A percentile compares a stretch with the other conserved stretches of the same genome.
Conservation (phyloP, 192 early-diverging fungal genomes). For the Backusella australiensis region DNA sequence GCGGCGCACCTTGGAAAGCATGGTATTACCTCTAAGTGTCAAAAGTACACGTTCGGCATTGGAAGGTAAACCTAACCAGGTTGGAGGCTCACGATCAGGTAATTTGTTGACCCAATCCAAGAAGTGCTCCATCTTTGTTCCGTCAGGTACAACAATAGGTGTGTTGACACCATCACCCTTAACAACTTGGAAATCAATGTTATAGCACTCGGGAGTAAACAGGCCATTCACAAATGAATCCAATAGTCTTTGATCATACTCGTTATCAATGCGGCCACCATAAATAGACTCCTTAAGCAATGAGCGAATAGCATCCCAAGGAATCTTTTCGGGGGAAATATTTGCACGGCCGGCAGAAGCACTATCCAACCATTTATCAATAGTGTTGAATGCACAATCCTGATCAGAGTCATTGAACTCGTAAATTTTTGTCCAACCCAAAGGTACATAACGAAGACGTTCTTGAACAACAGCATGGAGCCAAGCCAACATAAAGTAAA, state of each 20-base stretch:
- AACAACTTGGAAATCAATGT: conserved; percentile 64
- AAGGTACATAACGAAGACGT: conserved; percentile 93
- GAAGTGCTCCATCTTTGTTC: conserved; percentile 81
- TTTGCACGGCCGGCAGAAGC: conserved; percentile 81
- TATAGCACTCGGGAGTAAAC: conserved; percentile 78
- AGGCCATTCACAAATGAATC: conserved; percentile 82
- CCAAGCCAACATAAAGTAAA: conserved; percentile 97
- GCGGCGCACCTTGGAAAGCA: conserved; percentile 84
- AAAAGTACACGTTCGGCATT: conserved; percentile 92
- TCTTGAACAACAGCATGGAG: conserved; percentile 93
- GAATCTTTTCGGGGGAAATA: conserved; percentile 91
- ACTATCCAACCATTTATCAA: conserved; percentile 91
- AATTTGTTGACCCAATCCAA: conserved; percentile 84
- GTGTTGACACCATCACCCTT: conserved; percentile 26
- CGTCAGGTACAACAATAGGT: conserved; percentile 78
- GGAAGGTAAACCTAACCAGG: conserved; percentile 93
- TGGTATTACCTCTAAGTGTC: conserved; percentile 74
- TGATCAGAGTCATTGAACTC: conserved; percentile 99
- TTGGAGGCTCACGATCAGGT: conserved; percentile 91
- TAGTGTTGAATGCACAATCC: conserved; percentile 82
- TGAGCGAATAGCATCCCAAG: conserved; percentile 90
- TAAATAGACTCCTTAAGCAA: conserved; percentile 90
- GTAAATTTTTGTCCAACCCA: conserved; percentile 97
- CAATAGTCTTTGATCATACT: conserved; percentile 83
- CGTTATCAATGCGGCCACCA: conserved; percentile 95